Conservation (phyloP, 768 basidiomycete genomes). For the Kwoniella newhampshirensis region DNA sequence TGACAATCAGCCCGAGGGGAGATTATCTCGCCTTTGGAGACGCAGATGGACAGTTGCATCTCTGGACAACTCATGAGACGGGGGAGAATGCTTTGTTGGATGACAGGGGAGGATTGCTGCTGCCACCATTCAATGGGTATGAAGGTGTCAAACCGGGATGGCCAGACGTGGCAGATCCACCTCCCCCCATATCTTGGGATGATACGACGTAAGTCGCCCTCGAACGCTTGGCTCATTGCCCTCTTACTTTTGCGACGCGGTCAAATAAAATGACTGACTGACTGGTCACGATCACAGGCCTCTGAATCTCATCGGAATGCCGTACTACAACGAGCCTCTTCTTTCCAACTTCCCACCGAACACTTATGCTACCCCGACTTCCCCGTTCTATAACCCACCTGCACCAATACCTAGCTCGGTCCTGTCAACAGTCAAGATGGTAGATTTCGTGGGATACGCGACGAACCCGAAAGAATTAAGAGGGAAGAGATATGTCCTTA, state of each 20-base stretch:
- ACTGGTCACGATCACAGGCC: constrained; percentile 59
- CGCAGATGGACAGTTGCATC: constrained; percentile 75
- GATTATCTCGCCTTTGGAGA: constrained; percentile 93
- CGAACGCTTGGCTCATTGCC: no score
- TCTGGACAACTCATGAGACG: constrained; percentile 70
- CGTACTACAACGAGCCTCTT: constrained; percentile 71
- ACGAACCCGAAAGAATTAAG: constrained; percentile 79
- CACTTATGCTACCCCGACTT: constrained; percentile 55
- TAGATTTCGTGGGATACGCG: constrained; percentile 89
- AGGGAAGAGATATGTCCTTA: constrained; percentile 76
- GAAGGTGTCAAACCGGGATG: constrained; percentile 76
- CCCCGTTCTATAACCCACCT: constrained; percentile 63
- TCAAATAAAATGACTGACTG: background rate
- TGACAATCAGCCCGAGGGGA: constrained; percentile 78
- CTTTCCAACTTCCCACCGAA: constrained; percentile 61
- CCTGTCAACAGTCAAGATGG: constrained; percentile 72
- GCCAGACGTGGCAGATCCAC: constrained; percentile 69
- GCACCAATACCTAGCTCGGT: constrained; percentile 77
- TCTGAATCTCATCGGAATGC: constrained; percentile 83
- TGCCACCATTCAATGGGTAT: constrained; percentile 79
- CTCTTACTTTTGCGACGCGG: background rate
- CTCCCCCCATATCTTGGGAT: constrained; percentile 76
- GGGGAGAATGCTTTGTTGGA: constrained; percentile 36
- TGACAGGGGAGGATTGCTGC: constrained; percentile 25
- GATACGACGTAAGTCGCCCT: constrained; percentile 72